phyloP scores from a whole-genome alignment of 257 asterid genomes.

The Plectranthus barbatus region DNA sequence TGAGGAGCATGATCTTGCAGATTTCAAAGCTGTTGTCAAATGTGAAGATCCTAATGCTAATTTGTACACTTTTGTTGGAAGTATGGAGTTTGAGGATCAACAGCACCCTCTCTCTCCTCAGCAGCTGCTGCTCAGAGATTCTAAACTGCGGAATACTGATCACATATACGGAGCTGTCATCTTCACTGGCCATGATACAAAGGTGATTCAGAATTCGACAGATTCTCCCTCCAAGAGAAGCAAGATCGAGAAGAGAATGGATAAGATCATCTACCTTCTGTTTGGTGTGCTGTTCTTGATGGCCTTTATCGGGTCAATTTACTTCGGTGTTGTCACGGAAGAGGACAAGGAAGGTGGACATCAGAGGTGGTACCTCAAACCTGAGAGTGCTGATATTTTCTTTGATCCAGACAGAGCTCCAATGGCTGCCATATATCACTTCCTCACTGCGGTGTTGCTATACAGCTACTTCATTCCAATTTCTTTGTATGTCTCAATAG shows the following conservation, averaged over 20 bases:
- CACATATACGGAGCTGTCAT: constrained; percentile 71
- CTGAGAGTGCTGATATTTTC: constrained; percentile 40
- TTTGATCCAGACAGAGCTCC: constrained; percentile 71
- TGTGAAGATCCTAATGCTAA: constrained; percentile 96
- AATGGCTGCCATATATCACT: constrained; percentile 63
- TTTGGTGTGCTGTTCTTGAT: constrained; percentile 56
- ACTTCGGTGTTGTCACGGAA: constrained; percentile 61
- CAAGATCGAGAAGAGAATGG: constrained; percentile 84
- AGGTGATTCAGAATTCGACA: constrained; percentile 85
- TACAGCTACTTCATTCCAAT: constrained; percentile 76
- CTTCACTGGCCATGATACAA: constrained; percentile 88
- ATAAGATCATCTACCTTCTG: constrained; percentile 67
- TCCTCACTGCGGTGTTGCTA: constrained; percentile 69
- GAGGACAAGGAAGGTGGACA: constrained; percentile 50
- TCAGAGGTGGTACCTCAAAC: constrained; percentile 67
- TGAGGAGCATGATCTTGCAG: constrained; percentile 37
- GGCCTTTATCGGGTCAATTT: constrained; percentile 61
- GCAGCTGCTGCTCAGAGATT: constrained; percentile 73
- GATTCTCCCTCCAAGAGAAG: constrained; percentile 93
- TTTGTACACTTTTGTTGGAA: constrained; percentile 70
- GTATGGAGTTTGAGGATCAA: constrained; percentile 53
- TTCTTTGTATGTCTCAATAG: constrained; percentile 80
- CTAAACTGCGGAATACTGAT: constrained; percentile 80
- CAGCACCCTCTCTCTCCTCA: constrained; percentile 73
- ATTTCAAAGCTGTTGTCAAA: constrained; percentile 55